Evolutionary conservation across 768 basidiomycete species (phyloP), one percentile per base, ranked within the genome.

Genomic region (Auricularia sp.): DNA sequence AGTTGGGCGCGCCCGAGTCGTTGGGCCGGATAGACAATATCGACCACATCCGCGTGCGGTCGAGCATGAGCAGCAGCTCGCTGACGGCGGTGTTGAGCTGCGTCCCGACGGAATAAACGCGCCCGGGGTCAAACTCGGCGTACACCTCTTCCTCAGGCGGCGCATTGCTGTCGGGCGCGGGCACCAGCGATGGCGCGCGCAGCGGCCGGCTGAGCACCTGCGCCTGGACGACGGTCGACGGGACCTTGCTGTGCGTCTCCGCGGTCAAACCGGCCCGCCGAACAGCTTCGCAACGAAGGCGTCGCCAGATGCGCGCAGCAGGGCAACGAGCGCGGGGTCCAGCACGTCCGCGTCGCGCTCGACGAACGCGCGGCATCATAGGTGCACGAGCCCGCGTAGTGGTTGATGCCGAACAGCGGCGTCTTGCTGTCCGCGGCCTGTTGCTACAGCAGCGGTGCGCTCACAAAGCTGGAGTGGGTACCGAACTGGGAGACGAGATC

Each of bases 1-100:
- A 93, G 68, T 94, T 94, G 21, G 91, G 81, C 0, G 88, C 88
- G 34, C 83, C 82, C 2, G 91, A 93, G 72, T 95, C 93, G 75
- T 95, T 95, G 2, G 93, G 93, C 2, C 92, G 86, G 65, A 95
- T 85, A 68, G 91, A 93, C 0, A 84, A 81, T 5, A 95, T 78
- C 0, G 84, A 85, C 91, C 91, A 95, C 3, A 87, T 70, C 2
- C 77, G 81, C 1, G 86, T 83, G 29, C 79, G 78, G 67, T 90
- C 86, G 29, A 93, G 74, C 39, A 78, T 80, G 21, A 10, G 21
- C n/a, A 58, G 56, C 3, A 58, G 29, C 67, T 89, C 86, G 29
- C 88, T 87, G 51, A 94, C 80, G 1, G 83, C 85, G 69, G 84
- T 82, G 72, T 93, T 91, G 67, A 93, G 74, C 70, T 96, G 93